Percentiles rank a stretch among this genome's conserved stretches.
phyloP scores from a whole-genome alignment of 2,329 filamentous ascomycete genomes.

The Colletotrichum lentis region DNA sequence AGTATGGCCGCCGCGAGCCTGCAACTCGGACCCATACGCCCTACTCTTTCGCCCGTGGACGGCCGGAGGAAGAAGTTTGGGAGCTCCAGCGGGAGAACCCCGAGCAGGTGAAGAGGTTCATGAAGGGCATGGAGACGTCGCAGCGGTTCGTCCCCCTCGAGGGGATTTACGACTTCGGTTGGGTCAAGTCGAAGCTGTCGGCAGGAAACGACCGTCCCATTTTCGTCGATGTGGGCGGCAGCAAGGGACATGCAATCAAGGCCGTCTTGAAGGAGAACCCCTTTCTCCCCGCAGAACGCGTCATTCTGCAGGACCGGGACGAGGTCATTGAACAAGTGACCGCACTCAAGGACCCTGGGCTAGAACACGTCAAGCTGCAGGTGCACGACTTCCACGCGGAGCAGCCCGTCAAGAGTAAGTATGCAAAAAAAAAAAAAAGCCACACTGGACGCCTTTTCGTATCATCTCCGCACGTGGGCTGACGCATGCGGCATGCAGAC shows the following conservation, averaged over 20 bases:
- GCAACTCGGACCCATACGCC: constrained; percentile 41
- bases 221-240: constrained; percentile 49
- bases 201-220: constrained; percentile 36
- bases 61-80: constrained; percentile 46
- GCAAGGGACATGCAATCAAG: constrained; percentile 43
- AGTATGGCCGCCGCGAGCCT: constrained; percentile 46
- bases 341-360: constrained; percentile 10
- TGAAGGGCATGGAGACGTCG: constrained; percentile 43
- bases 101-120: constrained; percentile 42
- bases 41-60: constrained; percentile 43
- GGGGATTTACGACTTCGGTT: constrained; percentile 46
- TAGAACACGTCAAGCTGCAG: constrained; percentile 4
- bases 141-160: constrained; percentile 41
- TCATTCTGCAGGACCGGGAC: constrained; percentile 40
- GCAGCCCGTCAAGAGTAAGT: constrained; percentile 39
- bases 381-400: constrained; percentile 39
- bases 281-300: constrained; percentile 14
- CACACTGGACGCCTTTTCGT: too few species aligned
- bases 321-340: constrained; percentile 35
- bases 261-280: constrained; percentile 35
- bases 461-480: constrained; percentile 11
- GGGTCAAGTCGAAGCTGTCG: constrained; percentile 39
- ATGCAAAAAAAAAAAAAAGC: too few species aligned
- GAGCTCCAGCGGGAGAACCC: constrained; percentile 43
- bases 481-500: constrained; percentile 41